A percentile compares a stretch with the other conserved stretches of the same genome.
Conservation (phyloP, 345 rosid genomes). For the Aethionema arabicum region DNA sequence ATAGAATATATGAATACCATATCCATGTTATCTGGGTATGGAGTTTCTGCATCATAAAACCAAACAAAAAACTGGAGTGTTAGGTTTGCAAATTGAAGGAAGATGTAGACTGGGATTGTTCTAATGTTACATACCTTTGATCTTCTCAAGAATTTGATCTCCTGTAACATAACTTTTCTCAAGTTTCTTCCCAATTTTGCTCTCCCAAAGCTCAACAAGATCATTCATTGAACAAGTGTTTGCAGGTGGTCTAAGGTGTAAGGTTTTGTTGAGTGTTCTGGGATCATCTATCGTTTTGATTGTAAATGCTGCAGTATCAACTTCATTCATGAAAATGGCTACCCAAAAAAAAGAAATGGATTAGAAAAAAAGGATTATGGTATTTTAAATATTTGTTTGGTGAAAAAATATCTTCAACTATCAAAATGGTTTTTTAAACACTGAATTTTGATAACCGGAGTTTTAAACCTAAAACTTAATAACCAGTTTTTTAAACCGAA, state of each 20-base stretch:
- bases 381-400: too few species aligned
- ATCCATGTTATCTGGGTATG: slow-evolving; percentile 53
- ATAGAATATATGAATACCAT: slow-evolving; percentile 56
- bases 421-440: too few species aligned
- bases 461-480: too few species aligned
- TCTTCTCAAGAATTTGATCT: slow-evolving; percentile 52
- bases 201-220: slow-evolving; percentile 65
- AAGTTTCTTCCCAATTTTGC: slow-evolving; percentile 54
- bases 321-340: slow-evolving; percentile 42
- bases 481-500: too few species aligned
- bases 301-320: slow-evolving; percentile 55
- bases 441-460: too few species aligned
- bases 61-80: background rate
- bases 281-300: slow-evolving; percentile 67
- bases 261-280: slow-evolving; percentile 57
- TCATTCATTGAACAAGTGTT: slow-evolving; percentile 61
- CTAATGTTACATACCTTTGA: slow-evolving; percentile 44
- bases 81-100: background rate
- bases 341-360: background rate
- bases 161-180: slow-evolving; percentile 50
- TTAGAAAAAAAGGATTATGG: background rate
- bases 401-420: too few species aligned
- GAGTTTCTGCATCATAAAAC: slow-evolving; percentile 49
- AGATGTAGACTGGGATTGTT: background rate
- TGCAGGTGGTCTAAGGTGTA: slow-evolving; percentile 50